Percentiles rank a stretch among this genome's conserved stretches.
Evolutionary conservation across 2,329 filamentous ascomycete species (phyloP).

Genomic region (Diplocarpon mali): DNA sequence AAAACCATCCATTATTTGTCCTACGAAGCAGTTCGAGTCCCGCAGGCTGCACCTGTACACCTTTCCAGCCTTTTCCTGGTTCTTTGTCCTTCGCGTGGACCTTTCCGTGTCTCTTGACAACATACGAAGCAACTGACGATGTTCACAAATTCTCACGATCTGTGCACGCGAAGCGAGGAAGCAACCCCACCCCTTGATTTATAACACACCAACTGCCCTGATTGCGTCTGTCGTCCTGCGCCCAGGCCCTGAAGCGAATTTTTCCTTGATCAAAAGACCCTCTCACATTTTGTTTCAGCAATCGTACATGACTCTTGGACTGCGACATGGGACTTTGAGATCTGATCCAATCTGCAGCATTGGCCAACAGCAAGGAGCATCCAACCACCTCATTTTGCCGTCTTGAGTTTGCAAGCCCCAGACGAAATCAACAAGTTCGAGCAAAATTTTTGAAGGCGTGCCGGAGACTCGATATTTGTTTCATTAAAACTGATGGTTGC

Average conservation of each 20-base stretch:
- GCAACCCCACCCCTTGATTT: not conserved
- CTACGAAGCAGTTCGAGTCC: slow-evolving; percentile 4
- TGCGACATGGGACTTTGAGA: not conserved
- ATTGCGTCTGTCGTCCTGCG: not conserved
- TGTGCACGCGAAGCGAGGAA: slow-evolving; percentile 8
- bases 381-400: not conserved
- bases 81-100: slow-evolving; percentile 1
- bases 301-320: slow-evolving; percentile 1
- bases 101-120: not conserved
- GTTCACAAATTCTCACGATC: slow-evolving; percentile 7
- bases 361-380: slow-evolving; percentile 1
- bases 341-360: slow-evolving; percentile 1
- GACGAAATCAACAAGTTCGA: not conserved
- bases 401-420: not conserved
- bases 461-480: too few relatives aligned
- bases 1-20: slow-evolving; percentile 5
- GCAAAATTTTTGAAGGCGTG: not conserved
- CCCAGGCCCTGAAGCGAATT: not conserved
- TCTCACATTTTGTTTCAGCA: not conserved
- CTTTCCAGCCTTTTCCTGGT: not conserved
- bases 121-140: not conserved
- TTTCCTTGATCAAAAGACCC: not conserved
- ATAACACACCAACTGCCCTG: not conserved
- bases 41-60: not conserved
- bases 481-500: too few relatives aligned